A percentile compares a stretch with the other conserved stretches of the same genome.
These are phyloP conservation scores for Eruca vesicaria DNA, from an alignment of 441 rosid genomes.

Conservation along the genomic window DNA sequence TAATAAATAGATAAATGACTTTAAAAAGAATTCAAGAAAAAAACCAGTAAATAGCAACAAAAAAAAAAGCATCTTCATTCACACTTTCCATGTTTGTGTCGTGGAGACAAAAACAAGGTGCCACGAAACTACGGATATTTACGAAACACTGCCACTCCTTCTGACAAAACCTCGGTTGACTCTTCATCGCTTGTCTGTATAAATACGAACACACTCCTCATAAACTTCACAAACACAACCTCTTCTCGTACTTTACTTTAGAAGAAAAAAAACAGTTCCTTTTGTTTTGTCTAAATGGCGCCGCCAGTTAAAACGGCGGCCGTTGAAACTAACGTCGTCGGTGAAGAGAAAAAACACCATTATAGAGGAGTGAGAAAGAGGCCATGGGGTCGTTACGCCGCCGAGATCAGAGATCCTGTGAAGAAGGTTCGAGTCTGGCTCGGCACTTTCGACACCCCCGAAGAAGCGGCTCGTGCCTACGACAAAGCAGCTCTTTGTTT, in stretches of 20 bases:
- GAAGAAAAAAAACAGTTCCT: neutral
- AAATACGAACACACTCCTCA: neutral
- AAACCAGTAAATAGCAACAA: neutral
- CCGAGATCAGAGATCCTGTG: slow-evolving; percentile 80
- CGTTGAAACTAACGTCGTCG: slow-evolving; percentile 22
- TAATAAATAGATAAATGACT: neutral
- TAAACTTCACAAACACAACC: slow-evolving; percentile 8
- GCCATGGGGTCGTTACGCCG: slow-evolving; percentile 88
- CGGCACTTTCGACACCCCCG: slow-evolving; percentile 76
- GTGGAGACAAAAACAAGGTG: slow-evolving; percentile 26
- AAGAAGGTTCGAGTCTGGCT: slow-evolving; percentile 80
- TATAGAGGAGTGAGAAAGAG: slow-evolving; percentile 79
- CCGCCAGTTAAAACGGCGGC: slow-evolving; percentile 40
- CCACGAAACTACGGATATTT: neutral
- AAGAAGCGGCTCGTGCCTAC: slow-evolving; percentile 78
- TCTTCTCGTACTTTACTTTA: neutral
- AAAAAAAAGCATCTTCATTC: neutral
- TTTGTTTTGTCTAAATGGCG: slow-evolving; percentile 35
- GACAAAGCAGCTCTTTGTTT: slow-evolving; percentile 60
- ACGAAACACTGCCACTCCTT: slow-evolving; percentile 15
- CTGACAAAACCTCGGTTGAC: slow-evolving; percentile 34
- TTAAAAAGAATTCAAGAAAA: neutral
- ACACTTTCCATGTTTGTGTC: slow-evolving; percentile 18
- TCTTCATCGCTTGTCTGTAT: neutral
- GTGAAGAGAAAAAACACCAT: slow-evolving; percentile 42